Conservation (phyloP, 768 basidiomycete species). For the Leccinum subgranulosum region DNA sequence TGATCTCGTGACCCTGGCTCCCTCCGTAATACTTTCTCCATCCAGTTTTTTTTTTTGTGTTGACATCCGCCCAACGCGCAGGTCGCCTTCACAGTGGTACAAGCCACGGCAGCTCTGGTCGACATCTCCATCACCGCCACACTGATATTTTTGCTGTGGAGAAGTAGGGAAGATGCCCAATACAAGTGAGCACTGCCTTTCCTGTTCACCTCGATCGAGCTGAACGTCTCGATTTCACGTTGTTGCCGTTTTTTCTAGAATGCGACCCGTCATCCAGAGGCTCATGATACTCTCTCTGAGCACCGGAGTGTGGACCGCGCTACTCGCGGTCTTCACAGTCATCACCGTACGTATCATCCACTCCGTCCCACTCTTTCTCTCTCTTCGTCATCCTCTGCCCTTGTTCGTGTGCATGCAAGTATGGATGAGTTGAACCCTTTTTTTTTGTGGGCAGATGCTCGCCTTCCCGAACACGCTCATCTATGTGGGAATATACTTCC, state of each 20-base stretch:
- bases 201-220: background rate
- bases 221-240: background rate
- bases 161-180: conserved; percentile 15
- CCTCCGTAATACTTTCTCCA: conserved; percentile 1
- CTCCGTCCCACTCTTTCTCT: background rate
- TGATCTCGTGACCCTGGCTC: conserved; percentile 8
- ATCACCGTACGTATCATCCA: conserved; percentile 7
- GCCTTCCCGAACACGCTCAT: conserved; percentile 12
- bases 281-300: conserved; percentile 14
- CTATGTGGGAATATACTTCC: conserved; percentile 24
- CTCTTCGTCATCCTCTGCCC: background rate
- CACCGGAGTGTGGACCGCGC: conserved; percentile 17
- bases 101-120: conserved; percentile 6
- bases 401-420: background rate
- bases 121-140: conserved; percentile 16
- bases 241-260: conserved; percentile 1
- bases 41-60: background rate
- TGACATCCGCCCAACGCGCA: background rate
- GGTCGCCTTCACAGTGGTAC: conserved; percentile 7
- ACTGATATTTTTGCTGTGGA: conserved; percentile 11
- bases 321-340: conserved; percentile 12
- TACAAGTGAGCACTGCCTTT: conserved; percentile 1
- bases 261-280: conserved; percentile 15
- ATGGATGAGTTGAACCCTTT: background rate
- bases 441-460: conserved; percentile 6